Base-by-base conservation (phyloP, 352 stramenopile genomes). In the Phytopythium sindhum region DNA sequence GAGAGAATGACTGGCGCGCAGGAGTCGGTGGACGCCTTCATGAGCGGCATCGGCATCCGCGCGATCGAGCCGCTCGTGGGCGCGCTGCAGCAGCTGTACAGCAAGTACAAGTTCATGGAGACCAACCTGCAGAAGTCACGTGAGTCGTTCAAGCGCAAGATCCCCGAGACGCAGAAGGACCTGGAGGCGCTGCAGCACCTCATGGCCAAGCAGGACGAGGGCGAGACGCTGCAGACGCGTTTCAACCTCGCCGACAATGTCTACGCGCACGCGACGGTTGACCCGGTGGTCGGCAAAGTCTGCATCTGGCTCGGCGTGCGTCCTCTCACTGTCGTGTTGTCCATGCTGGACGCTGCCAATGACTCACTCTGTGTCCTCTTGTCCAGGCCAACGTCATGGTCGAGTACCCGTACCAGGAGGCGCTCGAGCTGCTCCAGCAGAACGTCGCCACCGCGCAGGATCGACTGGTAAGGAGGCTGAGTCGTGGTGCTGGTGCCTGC, bases 371-470 rank as follows among this genome's bases (percentile, higher is more conserved):
- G 12, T 10, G 24, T 12, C 35, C 14, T 26, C 15, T 62, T 21
- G 11, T 6, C 4, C 42, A 85, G 39, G 96, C 96, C 19, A 98
- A 98, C 80, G 93, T 98, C 35, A 98, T 98, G 94, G 85, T 98
- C 64, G 96, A 99, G 70, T 98, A 98, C 73, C 96, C 92, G 52
- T 98, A 98, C 69, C 86, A 98, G n/a, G 96, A 99, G 68, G 96
- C 96, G 14, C 79, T 97, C 41, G 82, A 90, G 48, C 68, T 98
- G 83, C 75, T 97, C 78, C 66, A 90, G 63, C 69, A 77, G 60
- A 96, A 95, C 67, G 68, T 96, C 61, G 63, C 79, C 10, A 73
- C 73, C 8, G 89, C 86, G 21, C 81, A 73, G n/a, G 80, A 91
- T 8, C 87, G 86, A 50, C 61, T 95, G 67, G 84, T 93, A 64